Evolutionary conservation across 2,329 filamentous ascomycete species (phyloP), one percentile per base, ranked within the genome.

Genomic region (Botrytis sinoallii): DNA sequence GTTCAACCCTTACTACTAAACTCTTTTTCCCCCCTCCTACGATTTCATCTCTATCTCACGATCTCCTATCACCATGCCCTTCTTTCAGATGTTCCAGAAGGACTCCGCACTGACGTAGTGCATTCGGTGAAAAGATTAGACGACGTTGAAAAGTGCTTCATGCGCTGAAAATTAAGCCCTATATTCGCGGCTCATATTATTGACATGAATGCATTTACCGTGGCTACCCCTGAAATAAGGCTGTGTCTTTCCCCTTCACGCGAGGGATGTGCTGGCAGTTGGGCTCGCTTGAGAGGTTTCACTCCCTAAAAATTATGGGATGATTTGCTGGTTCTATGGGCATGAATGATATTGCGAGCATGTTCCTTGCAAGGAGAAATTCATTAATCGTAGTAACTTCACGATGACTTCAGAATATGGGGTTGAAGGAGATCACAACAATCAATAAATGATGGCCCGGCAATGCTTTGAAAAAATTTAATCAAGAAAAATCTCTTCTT

Each of bases 231-330:
- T 71, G 70, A 71, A 48, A 60, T 22, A 61, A 22, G 52, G 32
- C 52, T 60, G 48, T 38, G n/a, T 7, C 4, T 35, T 55, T 38
- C 29, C 42, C 10, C 12, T 42, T 48, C 40, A 46, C 57, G n/a
- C 48, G 64, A 72, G 71, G 71, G n/a, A 60, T 68, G 64, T 72
- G 71, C 71, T 68, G 71, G 71, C 25, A 38, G 12, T 69, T 29
- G 32, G 71, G 52, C 32, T 72, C 40, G 52, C 38, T 69, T 42
- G 25, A 57, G n/a, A 9, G 35, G 35, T 57, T 57, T 57, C 38
- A 42, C 25, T 40, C 35, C 29, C 48, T 68, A 32, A 38, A 48
- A 48, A 60, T 60, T 52, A 60, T 72, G 35, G 32, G 29, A 57
- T 57, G 29, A 42, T 55, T 46, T 71, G 70, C 18, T 63, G 59